Percentiles rank a stretch among this genome's conserved stretches.
Evolutionary conservation across 2,329 filamentous ascomycete genomes (phyloP).

Genomic region (Niveomyces coronatus): DNA sequence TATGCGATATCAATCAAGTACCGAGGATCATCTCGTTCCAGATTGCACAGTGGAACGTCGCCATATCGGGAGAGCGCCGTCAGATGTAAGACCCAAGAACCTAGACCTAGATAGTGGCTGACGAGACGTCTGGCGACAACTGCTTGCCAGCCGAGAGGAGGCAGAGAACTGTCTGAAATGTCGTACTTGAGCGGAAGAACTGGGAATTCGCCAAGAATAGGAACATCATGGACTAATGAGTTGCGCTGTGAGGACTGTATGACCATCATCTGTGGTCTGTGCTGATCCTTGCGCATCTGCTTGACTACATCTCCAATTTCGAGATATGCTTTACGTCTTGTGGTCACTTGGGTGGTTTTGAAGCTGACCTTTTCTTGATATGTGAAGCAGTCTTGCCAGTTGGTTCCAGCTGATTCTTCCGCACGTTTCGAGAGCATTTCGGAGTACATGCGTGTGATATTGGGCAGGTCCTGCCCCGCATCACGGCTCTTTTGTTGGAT

Average conservation of each 20-base stretch:
- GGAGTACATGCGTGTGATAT: conserved; percentile 77
- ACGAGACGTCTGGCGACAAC: conserved; percentile 81
- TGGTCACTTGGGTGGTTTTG: conserved; percentile 79
- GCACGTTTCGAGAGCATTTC: conserved; percentile 60
- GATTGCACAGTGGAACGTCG: conserved; percentile 87
- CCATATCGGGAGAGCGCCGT: conserved; percentile 83
- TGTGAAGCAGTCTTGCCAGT: conserved; percentile 70
- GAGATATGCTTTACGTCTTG: conserved; percentile 76
- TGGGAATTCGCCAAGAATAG: conserved; percentile 74
- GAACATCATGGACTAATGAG: conserved; percentile 74
- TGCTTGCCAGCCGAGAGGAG: conserved; percentile 86
- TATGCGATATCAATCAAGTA: conserved; percentile 96
- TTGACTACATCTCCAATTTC: conserved; percentile 83
- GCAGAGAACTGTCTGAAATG: conserved; percentile 72
- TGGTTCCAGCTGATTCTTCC: conserved; percentile 55
- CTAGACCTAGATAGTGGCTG: conserved; percentile 84
- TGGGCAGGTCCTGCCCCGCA: conserved; percentile 70
- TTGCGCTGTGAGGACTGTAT: conserved; percentile 82
- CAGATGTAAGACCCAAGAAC: conserved; percentile 82
- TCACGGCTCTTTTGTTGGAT: conserved; percentile 80
- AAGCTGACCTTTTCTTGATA: conserved; percentile 84
- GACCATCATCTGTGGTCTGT: conserved; percentile 69
- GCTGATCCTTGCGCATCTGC: conserved; percentile 80
- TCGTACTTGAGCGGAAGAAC: conserved; percentile 74
- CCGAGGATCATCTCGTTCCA: conserved; percentile 86